Base-by-base conservation (phyloP, 108 stramenopile genomes). In the Skeletonema marinoi region DNA sequence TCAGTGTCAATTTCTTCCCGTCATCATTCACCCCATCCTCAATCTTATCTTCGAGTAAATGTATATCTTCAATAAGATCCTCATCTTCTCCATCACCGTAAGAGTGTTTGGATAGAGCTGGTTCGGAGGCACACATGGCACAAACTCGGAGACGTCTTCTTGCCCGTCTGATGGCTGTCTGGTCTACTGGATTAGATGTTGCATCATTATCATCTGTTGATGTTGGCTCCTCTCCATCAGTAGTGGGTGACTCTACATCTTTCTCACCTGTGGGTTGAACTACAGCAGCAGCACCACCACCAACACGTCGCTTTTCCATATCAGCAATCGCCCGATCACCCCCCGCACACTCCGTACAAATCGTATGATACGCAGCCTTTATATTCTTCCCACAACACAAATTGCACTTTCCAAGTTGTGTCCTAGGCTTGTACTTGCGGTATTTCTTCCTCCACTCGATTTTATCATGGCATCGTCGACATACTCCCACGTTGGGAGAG, bases 361-460 rank as follows among this genome's bases (percentile, higher is more conserved):
- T 87, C 1, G 90, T 93, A 74, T 96, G 96, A 75, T 96, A 96
- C 29, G 96, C 96, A 11, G 92, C 87, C 68, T 50, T 69, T 60
- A 96, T 81, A 63, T 89, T 90, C 42, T 82, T 83, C 31, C 76
- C 74, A 36, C 61, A 38, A 71, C 93, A 96, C 2, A 82, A 50
- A 69, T 94, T 93, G 82, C 96, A 96, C 64, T 89, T 94, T 31
- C 87, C 82, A 3, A 89, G 91, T 69, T 89, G 89, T 32, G 92
- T 91, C 46, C 82, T 51, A 39, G 96, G 92, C 77, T 93, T 96
- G 89, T 96, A 96, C 80, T 96, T 96, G 68, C 96, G 88, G 82
- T 94, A 96, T 70, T 93, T 87, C 72, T 96, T 96, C 60, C 91
- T 62, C 96, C 96, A 96, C 69, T 96, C 96, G 66, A 97, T 94